Conservation (phyloP, 2,329 filamentous ascomycete species). For the Trichophaea hybrida region DNA sequence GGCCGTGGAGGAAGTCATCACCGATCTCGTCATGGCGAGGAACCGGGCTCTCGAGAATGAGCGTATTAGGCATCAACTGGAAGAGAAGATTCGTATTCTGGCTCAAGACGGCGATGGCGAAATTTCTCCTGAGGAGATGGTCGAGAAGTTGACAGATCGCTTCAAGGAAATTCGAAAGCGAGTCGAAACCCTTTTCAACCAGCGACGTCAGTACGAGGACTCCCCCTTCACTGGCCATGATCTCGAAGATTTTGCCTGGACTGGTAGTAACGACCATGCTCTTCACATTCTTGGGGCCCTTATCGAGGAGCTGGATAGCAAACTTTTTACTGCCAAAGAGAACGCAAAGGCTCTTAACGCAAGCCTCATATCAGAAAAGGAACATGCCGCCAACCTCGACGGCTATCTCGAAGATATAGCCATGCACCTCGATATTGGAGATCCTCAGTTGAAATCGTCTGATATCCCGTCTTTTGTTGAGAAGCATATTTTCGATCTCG, state of each 20-base stretch:
- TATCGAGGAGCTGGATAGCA: conserved; percentile 9
- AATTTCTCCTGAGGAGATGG: conserved; percentile 15
- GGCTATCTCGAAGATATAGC: conserved; percentile 15
- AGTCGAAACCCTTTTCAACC: conserved; percentile 14
- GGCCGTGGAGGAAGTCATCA: conserved; percentile 23
- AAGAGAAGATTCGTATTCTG: conserved; percentile 17
- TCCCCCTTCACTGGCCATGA: conserved; percentile 12
- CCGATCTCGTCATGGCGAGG: conserved; percentile 18
- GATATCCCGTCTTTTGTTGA: conserved; percentile 13
- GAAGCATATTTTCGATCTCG: conserved; percentile 9
- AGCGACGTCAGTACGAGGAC: conserved; percentile 1
- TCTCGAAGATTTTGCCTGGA: conserved; percentile 16
- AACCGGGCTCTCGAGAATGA: conserved; percentile 22
- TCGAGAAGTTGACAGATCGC: conserved; percentile 18
- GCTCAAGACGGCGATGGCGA: conserved; percentile 11
- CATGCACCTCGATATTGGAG: conserved; percentile 1
- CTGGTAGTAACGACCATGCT: conserved; percentile 16
- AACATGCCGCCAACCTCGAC: conserved; percentile 13
- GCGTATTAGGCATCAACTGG: conserved; percentile 11
- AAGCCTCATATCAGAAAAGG: conserved; percentile 8
- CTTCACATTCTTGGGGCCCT: conserved; percentile 13
- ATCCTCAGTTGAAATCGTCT: conserved; percentile 1
- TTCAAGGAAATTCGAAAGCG: conserved; percentile 15
- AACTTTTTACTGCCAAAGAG: conserved; percentile 9
- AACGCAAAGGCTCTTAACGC: neutral